phyloP scores from a whole-genome alignment of 306 rosid species.

The Cucumis cinereus region DNA sequence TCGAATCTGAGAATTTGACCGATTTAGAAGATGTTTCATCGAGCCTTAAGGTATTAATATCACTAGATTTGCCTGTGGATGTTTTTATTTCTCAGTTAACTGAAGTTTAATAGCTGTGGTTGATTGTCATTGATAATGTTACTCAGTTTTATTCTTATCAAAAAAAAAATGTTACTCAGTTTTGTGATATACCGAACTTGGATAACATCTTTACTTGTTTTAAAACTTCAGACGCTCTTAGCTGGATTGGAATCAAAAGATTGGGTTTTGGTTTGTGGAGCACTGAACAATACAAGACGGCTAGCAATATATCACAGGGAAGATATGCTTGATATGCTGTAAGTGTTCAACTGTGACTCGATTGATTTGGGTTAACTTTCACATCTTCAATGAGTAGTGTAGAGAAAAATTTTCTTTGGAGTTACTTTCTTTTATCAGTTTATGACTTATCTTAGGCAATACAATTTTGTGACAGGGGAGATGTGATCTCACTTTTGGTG shows the following conservation, averaged over 20 bases:
- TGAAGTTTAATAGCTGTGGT: not conserved
- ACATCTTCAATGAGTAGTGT: not conserved
- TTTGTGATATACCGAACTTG: constrained; percentile 1
- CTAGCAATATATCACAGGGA: constrained; percentile 71
- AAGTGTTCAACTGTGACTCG: constrained; percentile 27
- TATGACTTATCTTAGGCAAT: not conserved
- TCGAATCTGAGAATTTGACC: constrained; percentile 69
- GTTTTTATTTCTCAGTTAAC: constrained; percentile 1
- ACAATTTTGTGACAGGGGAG: constrained; percentile 43
- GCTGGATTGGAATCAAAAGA: constrained; percentile 75
- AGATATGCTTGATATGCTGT: constrained; percentile 59
- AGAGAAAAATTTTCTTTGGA: not conserved
- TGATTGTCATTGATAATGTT: not conserved
- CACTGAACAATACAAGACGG: constrained; percentile 76
- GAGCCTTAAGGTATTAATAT: constrained; percentile 55
- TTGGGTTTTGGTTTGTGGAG: constrained; percentile 74
- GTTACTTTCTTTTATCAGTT: not conserved
- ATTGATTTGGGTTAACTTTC: not conserved
- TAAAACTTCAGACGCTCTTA: constrained; percentile 54
- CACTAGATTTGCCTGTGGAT: not conserved
- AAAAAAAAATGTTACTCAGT: too few species aligned
- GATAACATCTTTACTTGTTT: constrained; percentile 8
- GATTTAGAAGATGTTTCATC: constrained; percentile 61
- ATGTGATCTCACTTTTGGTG: constrained; percentile 54
- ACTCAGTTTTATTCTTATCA: not conserved